Evolutionary conservation across 2,329 filamentous ascomycete genomes (phyloP), one percentile per base, ranked within the genome.

Genomic region (Shiraia bambusicola): DNA sequence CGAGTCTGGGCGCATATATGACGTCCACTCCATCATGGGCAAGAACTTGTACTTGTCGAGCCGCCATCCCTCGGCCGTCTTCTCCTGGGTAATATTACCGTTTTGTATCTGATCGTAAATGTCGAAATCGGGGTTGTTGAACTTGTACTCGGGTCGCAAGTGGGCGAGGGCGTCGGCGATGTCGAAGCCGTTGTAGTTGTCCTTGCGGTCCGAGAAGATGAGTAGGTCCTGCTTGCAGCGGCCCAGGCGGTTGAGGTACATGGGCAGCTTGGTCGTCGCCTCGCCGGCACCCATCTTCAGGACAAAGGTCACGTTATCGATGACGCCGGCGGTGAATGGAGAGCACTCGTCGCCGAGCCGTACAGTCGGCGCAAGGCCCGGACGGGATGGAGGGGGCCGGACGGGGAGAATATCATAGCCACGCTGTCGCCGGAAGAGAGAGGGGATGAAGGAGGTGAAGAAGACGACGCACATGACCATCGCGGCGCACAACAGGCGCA

Each of bases 21-120:
- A 66, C 1, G 76, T 72, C 56, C 77, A 74, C 50, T 77, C 73
- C 28, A 76, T 74, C 67, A 80, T 74, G 9, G 77, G 77, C 29
- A 80, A 65, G 56, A 79, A 79, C 61, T 80, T 81, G 76, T 77
- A 81, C 52, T 79, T 79, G 58, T 81, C 77, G 28, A 80, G 63
- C 42, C 69, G 72, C 76, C 77, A 79, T 27, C 75, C 77, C 0
- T 76, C 73, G 33, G 43, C 70, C 72, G 73, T 74, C 52, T 77
- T 76, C 40, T 57, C 67, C 50, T 47, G 54, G 46, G 42, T 67
- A 41, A 40, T 57, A 25, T 66, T 60, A 27, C 54, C 42, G 10
- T 69, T 69, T 47, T 76, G 77, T 28, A 74, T 63, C 29, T 59
- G 54, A 24, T 70, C 66, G 63, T 80, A 79, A 36, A 79, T 66